Evolutionary conservation across 768 basidiomycete species (phyloP).

Genomic region (Guyanaporus albipodus): DNA sequence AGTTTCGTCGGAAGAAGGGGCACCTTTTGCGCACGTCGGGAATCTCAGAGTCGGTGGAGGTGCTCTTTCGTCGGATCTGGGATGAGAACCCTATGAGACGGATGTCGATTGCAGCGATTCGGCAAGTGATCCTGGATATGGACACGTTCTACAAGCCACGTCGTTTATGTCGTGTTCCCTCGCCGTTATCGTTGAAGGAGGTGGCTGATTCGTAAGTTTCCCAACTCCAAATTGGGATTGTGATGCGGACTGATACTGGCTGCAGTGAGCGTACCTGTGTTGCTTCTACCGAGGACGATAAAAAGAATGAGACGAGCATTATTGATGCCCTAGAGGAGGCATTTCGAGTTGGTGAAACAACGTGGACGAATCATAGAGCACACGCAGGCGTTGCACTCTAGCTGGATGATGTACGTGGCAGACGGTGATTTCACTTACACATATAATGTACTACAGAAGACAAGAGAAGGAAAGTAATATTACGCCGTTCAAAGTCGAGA

Average conservation of each 20-base stretch:
- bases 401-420: too few species aligned
- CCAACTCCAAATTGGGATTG: too few species aligned
- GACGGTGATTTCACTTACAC: too few species aligned
- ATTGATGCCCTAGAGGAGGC: not conserved
- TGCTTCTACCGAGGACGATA: not conserved
- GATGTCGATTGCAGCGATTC: conserved; percentile 17
- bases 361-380: too few species aligned
- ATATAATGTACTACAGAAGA: too few species aligned
- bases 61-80: conserved; percentile 14
- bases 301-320: not conserved
- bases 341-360: not conserved
- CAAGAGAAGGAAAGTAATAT: too few species aligned
- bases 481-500: too few species aligned
- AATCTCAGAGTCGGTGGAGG: conserved; percentile 9
- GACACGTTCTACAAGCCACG: conserved; percentile 10
- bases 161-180: not conserved
- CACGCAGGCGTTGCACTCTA: too few species aligned
- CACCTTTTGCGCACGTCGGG: conserved; percentile 1
- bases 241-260: not conserved
- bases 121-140: conserved; percentile 12
- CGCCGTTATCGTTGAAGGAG: not conserved
- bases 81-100: conserved; percentile 10
- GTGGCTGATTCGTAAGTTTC: conserved; percentile 15
- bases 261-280: conserved; percentile 14
- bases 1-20: conserved; percentile 1